Percentiles rank a stretch among this genome's conserved stretches.
Conservation (phyloP, 2,329 filamentous ascomycete species). For the Cladosporium sp. region DNA sequence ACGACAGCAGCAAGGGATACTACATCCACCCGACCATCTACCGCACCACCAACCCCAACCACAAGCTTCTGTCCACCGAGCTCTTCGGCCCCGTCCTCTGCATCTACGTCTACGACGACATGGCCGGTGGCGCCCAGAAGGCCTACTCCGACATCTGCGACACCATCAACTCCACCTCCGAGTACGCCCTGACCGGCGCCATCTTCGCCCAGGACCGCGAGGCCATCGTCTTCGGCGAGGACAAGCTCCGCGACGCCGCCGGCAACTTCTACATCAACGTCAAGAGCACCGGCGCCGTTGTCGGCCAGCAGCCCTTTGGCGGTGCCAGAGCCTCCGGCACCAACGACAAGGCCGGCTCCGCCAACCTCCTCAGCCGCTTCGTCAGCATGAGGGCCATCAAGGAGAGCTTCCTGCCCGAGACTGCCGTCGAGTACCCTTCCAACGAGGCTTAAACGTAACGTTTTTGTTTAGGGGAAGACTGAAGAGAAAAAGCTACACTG, state of each 20-base stretch:
- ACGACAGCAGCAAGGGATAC: constrained; percentile 73
- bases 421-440: constrained; percentile 49
- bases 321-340: constrained; percentile 51
- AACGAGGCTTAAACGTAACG: constrained; percentile 42
- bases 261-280: constrained; percentile 84
- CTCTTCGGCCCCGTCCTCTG: constrained; percentile 75
- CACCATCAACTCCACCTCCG: constrained; percentile 59
- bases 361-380: constrained; percentile 46
- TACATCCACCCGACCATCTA: constrained; percentile 81
- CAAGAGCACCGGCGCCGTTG: constrained; percentile 56
- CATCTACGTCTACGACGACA: constrained; percentile 70
- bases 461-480: too few relatives aligned
- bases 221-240: constrained; percentile 62
- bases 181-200: constrained; percentile 72
- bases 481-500: too few relatives aligned
- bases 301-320: constrained; percentile 36
- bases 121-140: constrained; percentile 30
- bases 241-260: constrained; percentile 63
- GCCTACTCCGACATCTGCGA: constrained; percentile 48
- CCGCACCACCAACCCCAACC: constrained; percentile 63
- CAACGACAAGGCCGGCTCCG: constrained; percentile 53
- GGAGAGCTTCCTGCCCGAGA: constrained; percentile 48
- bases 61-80: constrained; percentile 69
- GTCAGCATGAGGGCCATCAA: constrained; percentile 53
- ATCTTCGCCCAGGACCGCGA: constrained; percentile 66